These are phyloP conservation scores for Myrmaecium sp. DNA, from an alignment of 2,329 filamentous ascomycete genomes.

Conservation along the genomic window DNA sequence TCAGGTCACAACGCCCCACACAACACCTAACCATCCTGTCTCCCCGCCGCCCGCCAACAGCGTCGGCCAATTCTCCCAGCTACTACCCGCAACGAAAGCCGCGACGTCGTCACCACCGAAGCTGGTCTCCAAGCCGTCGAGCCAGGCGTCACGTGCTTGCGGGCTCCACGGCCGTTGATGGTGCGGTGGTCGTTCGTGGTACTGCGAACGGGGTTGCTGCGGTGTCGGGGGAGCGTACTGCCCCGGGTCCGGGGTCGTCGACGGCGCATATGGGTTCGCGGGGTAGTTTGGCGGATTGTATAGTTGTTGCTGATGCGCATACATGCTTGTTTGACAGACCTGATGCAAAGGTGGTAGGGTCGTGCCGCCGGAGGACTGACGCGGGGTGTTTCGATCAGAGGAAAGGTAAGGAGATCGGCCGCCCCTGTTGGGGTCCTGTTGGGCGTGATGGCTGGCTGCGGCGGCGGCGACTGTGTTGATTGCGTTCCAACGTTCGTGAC, in stretches of 20 bases:
- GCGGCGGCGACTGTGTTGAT: conserved; percentile 18
- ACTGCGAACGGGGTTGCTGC: conserved; percentile 2
- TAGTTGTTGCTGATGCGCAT: too few relatives aligned
- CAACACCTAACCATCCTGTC: conserved; percentile 14
- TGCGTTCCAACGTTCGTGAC: conserved; percentile 22
- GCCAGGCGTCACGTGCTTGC: conserved; percentile 14
- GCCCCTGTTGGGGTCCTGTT: not conserved
- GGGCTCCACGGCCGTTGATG: too few relatives aligned
- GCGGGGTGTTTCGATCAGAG: too few relatives aligned
- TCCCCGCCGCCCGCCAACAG: conserved; percentile 8
- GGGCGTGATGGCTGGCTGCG: conserved; percentile 9
- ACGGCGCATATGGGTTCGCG: too few relatives aligned
- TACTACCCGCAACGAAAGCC: conserved; percentile 22
- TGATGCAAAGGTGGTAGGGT: too few relatives aligned
- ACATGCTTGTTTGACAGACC: too few relatives aligned
- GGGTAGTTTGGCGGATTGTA: too few relatives aligned
- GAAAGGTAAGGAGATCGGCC: not conserved
- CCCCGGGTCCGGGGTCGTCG: too few relatives aligned
- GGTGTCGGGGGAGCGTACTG: too few relatives aligned
- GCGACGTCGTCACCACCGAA: conserved; percentile 24
- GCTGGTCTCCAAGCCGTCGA: conserved; percentile 17
- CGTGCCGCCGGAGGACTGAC: too few relatives aligned
- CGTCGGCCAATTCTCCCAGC: conserved; percentile 15
- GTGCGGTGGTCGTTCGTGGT: conserved; percentile 3
- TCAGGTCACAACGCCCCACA: too few relatives aligned